Evolutionary conservation across 371 early-diverging fungal species (phyloP).

Genomic region (Parasitella parasitica): DNA sequence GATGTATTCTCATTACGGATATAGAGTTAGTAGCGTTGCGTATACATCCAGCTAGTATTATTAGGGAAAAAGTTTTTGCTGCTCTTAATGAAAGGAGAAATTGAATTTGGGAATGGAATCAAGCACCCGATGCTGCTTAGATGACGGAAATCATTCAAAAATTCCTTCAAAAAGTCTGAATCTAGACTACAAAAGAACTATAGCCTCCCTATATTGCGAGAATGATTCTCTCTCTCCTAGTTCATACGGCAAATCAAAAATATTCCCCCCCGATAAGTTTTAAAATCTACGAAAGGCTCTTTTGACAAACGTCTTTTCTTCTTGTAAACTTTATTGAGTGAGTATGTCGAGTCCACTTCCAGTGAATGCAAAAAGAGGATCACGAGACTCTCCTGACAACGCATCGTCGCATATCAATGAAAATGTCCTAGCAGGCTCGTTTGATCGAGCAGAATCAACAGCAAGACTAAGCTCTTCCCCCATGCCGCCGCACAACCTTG

Average conservation of each 20-base stretch:
- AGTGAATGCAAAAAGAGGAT: conserved; percentile 25
- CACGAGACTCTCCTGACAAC: neutral
- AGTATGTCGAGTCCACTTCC: conserved; percentile 33
- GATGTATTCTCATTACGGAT: no score
- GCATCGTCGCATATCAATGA: conserved; percentile 8
- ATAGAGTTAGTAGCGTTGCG: no score
- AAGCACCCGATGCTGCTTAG: no score
- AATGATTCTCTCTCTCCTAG: no score
- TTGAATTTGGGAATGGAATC: no score
- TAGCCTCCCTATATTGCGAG: no score
- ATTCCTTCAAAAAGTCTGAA: no score
- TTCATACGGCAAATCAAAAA: neutral
- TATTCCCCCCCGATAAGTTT: neutral
- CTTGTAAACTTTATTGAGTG: neutral
- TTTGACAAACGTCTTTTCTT: neutral
- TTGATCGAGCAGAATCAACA: conserved; percentile 23
- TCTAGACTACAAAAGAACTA: no score
- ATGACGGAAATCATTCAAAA: no score
- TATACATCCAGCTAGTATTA: no score
- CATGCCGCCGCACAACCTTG: conserved; percentile 24
- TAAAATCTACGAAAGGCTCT: neutral
- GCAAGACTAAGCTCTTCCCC: conserved; percentile 33
- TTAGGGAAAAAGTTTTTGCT: no score
- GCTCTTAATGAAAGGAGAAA: no score
- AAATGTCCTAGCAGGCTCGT: conserved; percentile 21